These are phyloP conservation scores for Rhizoctonia solani DNA, from an alignment of 1,284 basidiomycete species.

Conservation along the genomic window DNA sequence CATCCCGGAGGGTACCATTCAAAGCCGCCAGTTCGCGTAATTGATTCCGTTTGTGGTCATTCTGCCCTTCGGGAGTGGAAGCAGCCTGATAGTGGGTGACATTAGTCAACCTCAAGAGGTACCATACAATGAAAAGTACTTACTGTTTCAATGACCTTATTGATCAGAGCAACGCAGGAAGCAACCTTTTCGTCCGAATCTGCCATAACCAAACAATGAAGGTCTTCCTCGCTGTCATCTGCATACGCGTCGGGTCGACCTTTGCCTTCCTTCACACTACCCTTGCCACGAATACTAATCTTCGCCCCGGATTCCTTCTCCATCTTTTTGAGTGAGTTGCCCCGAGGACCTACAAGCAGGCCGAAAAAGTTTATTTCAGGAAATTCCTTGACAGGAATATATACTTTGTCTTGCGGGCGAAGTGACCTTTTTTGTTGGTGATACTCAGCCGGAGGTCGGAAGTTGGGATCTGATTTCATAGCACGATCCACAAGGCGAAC, in stretches of 20 bases:
- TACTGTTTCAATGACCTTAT: conserved; percentile 97
- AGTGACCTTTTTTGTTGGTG: conserved; percentile 91
- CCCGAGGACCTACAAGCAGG: conserved; percentile 95
- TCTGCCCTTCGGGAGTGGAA: conserved; percentile 98
- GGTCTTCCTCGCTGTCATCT: conserved; percentile 97
- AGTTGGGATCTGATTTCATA: conserved; percentile 97
- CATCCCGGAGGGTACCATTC: conserved; percentile 98
- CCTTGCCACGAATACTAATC: conserved; percentile 97
- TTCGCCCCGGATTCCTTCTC: conserved; percentile 97
- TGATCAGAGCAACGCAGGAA: conserved; percentile 92
- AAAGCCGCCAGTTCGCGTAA: conserved; percentile 96
- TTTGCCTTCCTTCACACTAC: conserved; percentile 98
- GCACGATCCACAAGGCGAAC: conserved; percentile 91
- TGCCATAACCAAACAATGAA: conserved; percentile 96
- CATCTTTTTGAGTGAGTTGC: conserved; percentile 99
- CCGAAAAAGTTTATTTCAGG: conserved; percentile 99
- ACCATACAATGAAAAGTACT: conserved; percentile 44
- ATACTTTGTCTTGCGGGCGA: conserved; percentile 95
- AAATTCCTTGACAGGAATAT: conserved; percentile 99
- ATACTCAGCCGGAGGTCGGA: conserved; percentile 94
- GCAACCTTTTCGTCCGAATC: conserved; percentile 92
- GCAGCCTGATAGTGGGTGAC: conserved; percentile 68
- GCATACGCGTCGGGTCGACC: conserved; percentile 89
- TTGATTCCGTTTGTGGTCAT: conserved; percentile 99
- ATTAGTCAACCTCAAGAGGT: background rate